Conservation (phyloP, 352 stramenopile species). For the Phytophthora constricta region DNA sequence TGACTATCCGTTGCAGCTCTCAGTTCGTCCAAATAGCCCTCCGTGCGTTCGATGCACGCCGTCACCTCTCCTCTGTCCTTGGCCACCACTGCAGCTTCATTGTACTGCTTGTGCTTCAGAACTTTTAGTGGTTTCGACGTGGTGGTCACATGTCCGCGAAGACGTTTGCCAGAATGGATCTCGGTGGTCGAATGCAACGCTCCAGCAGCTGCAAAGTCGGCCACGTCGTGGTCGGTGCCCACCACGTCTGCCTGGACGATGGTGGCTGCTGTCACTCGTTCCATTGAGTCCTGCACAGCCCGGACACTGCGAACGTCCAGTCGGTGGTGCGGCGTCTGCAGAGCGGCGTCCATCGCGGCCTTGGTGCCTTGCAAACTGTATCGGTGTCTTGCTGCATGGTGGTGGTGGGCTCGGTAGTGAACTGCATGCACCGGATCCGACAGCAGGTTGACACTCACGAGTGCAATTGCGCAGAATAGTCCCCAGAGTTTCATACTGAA, state of each 20-base stretch:
- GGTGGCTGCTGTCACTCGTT: constrained; percentile 22
- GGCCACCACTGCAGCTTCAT: constrained; percentile 35
- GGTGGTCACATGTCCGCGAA: constrained; percentile 30
- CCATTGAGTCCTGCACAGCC: constrained; percentile 8
- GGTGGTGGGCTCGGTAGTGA: constrained; percentile 20
- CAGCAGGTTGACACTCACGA: constrained; percentile 7
- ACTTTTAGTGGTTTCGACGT: constrained; percentile 36
- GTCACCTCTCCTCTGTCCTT: constrained; percentile 54
- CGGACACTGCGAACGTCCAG: constrained; percentile 48
- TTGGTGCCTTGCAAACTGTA: constrained; percentile 46
- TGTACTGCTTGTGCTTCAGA: constrained; percentile 33
- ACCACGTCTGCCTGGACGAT: constrained; percentile 38
- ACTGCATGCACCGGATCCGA: constrained; percentile 3
- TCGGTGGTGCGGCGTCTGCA: constrained; percentile 17
- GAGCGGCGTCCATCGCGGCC: constrained; percentile 33
- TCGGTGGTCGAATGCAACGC: constrained; percentile 23
- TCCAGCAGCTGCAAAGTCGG: constrained; percentile 28
- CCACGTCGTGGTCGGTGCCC: constrained; percentile 36
- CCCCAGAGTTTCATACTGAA: constrained; percentile 24
- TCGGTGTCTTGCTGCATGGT: constrained; percentile 29
- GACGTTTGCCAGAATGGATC: constrained; percentile 23
- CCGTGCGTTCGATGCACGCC: constrained; percentile 52
- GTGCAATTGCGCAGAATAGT: constrained; percentile 4
- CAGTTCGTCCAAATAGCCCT: constrained; percentile 54
- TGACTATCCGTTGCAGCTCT: constrained; percentile 12